phyloP scores from a whole-genome alignment of 2,329 filamentous ascomycete species.

The Talaromyces sp. region DNA sequence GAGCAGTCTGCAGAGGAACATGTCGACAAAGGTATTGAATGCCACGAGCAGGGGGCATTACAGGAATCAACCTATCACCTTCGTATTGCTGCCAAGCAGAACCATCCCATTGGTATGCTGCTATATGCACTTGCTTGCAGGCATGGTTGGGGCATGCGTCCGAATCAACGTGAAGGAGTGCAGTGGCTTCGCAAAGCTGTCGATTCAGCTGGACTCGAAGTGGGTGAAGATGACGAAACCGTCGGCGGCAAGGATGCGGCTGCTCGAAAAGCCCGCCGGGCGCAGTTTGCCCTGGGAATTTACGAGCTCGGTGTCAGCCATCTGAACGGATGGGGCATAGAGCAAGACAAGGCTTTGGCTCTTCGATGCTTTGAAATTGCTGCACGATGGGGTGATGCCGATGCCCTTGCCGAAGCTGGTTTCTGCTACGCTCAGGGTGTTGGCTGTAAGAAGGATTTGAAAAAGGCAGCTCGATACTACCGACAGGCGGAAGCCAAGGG shows the following conservation, averaged over 20 bases:
- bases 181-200: conserved; percentile 90
- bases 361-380: conserved; percentile 95
- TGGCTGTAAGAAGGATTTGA: conserved; percentile 92
- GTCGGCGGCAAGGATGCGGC: conserved; percentile 53
- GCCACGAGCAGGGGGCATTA: conserved; percentile 80
- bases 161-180: conserved; percentile 84
- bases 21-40: conserved; percentile 80
- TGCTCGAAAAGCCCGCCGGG: conserved; percentile 77
- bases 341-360: conserved; percentile 83
- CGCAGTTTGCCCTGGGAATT: conserved; percentile 90
- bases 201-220: conserved; percentile 74
- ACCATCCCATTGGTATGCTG: conserved; percentile 90
- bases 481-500: conserved; percentile 86
- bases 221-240: conserved; percentile 54
- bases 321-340: conserved; percentile 96
- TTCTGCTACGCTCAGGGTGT: conserved; percentile 94
- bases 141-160: conserved; percentile 96
- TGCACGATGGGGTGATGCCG: conserved; percentile 89
- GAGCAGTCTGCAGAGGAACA: conserved; percentile 67
- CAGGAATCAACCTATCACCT: conserved; percentile 96
- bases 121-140: conserved; percentile 91
- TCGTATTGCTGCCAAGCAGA: conserved; percentile 77
- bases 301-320: conserved; percentile 96
- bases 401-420: conserved; percentile 88
- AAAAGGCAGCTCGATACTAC: conserved; percentile 88